These are phyloP conservation scores for Suhomyces xylopsoci DNA, from an alignment of 805 yeast genomes.

Conservation along the genomic window DNA sequence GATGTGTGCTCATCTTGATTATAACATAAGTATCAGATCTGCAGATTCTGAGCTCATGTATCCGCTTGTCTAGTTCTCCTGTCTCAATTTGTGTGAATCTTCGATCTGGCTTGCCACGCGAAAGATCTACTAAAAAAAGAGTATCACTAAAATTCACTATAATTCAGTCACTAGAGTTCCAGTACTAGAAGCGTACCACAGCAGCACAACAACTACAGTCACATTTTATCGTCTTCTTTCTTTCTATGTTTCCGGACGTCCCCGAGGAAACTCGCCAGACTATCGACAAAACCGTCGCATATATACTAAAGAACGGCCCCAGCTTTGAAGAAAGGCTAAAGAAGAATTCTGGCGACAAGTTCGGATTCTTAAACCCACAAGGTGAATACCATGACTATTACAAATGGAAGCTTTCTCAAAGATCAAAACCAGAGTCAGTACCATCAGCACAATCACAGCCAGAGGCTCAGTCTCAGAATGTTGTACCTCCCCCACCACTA, in stretches of 20 bases:
- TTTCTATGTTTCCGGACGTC: neutral
- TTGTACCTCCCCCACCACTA: neutral
- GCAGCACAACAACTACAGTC: neutral
- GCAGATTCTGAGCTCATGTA: neutral
- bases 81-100: neutral
- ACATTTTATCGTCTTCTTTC: too few species aligned
- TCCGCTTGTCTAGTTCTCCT: neutral
- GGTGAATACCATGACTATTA: slow-evolving; percentile 62
- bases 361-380: slow-evolving; percentile 56
- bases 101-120: neutral
- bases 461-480: neutral
- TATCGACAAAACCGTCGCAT: slow-evolving; percentile 70
- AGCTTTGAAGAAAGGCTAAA: slow-evolving; percentile 60
- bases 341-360: slow-evolving; percentile 47
- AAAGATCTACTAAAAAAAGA: neutral
- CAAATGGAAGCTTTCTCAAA: slow-evolving; percentile 34
- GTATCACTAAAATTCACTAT: too few species aligned
- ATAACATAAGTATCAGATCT: neutral
- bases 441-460: neutral
- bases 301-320: slow-evolving; percentile 65
- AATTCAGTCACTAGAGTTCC: too few species aligned
- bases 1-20: too few species aligned
- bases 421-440: too few species aligned
- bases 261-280: slow-evolving; percentile 27
- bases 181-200: too few species aligned